These are phyloP conservation scores for Podospora pseudoanserina DNA, from an alignment of 495 filamentous ascomycete species.

Conservation along the genomic window DNA sequence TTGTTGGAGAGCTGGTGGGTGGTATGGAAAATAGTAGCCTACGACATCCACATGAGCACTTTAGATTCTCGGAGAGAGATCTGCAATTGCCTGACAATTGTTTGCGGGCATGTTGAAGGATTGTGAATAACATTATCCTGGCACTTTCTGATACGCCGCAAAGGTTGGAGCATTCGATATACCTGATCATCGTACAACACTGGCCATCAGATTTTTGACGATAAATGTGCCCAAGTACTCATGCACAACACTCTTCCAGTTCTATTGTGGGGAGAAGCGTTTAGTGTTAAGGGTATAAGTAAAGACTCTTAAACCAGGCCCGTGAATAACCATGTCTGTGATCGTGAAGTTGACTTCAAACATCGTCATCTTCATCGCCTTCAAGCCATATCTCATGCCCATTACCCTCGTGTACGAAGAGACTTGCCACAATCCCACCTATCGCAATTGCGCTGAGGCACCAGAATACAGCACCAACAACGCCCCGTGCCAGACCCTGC, in stretches of 20 bases:
- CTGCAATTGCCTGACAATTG: neutral
- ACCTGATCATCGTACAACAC: too few species aligned
- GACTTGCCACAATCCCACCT: slow-evolving; percentile 56
- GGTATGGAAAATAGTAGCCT: slow-evolving; percentile 26
- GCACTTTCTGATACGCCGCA: too few species aligned
- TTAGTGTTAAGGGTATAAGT: too few species aligned
- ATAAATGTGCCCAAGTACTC: too few species aligned
- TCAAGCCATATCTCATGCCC: slow-evolving; percentile 68
- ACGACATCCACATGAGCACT: neutral
- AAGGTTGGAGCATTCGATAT: too few species aligned
- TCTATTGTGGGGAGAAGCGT: too few species aligned
- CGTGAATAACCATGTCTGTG: neutral
- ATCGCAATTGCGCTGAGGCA: slow-evolving; percentile 59
- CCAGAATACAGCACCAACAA: slow-evolving; percentile 81
- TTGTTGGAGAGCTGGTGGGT: slow-evolving; percentile 40
- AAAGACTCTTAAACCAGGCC: neutral
- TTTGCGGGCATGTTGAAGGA: neutral
- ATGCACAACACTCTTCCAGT: too few species aligned
- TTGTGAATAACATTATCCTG: too few species aligned
- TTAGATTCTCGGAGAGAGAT: neutral
- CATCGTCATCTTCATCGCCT: slow-evolving; percentile 57
- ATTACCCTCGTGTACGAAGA: slow-evolving; percentile 69
- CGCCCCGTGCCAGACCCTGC: slow-evolving; percentile 60
- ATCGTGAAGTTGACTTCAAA: neutral
- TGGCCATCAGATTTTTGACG: too few species aligned